Base-by-base conservation (phyloP, 1,139 yeast species). In the Geotrichum restrictum region DNA sequence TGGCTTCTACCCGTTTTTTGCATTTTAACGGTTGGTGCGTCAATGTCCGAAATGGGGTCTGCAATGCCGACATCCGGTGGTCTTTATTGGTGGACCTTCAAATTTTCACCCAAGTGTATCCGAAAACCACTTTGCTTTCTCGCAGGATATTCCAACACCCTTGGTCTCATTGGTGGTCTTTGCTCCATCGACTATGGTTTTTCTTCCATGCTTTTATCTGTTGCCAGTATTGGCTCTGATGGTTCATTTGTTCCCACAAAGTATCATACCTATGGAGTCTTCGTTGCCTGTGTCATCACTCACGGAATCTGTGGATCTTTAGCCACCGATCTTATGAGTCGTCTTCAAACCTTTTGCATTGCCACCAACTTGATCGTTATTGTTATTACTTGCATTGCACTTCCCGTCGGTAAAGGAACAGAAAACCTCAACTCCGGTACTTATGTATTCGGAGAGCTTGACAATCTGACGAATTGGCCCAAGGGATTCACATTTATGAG, bases 11-110 rank as follows among this genome's bases (percentile, higher is more conserved):
- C 83, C 33, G 73, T 79, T 5, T 48, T 75, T 11, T 76, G 79
- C 61, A 77, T 81, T 53, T 61, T 78, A 44, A 64, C 70, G 14
- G 72, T 78, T 24, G 85, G 83, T 19, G 16, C 74, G 13, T 74
- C 82, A 1, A 78, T 84, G 75, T 77, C 85, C 2, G 83, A 82
- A 59, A 67, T 83, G 52, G 83, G 83, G 3, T 77, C 83, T 34
- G 77, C 87, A 4, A 79, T 81, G 61, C 89, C 89, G 44, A 83
- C 89, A 1, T 75, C 82, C 19, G 89, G 89, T 51, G 89, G 88
- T 3, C 71, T 83, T 41, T 60, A 60, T 61, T 72, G 72, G 57
- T 79, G 81, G 81, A 78, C 83, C 1, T 75, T 69, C 61, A 72
- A 76, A 60, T 80, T 77, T 57, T 79, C 85, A 8, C 85, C 83